Conservation (phyloP, 208 protist genomes). For the Angomonas deanei region DNA sequence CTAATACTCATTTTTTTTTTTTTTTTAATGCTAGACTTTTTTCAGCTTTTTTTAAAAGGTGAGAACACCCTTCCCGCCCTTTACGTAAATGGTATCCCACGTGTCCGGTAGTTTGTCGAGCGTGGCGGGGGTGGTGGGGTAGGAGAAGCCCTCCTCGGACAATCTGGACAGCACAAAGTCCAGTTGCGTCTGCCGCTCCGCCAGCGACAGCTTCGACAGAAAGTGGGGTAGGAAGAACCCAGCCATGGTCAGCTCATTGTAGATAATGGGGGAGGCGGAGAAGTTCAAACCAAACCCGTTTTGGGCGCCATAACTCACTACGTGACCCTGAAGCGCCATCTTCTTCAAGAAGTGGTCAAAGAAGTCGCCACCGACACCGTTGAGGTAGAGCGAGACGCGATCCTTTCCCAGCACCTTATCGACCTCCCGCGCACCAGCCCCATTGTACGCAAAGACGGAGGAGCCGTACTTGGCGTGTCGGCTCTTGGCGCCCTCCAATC, state of each 20-base stretch:
- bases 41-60: conserved; percentile 18
- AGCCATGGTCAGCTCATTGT: conserved; percentile 67
- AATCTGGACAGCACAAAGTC: conserved; percentile 54
- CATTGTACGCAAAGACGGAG: conserved; percentile 65
- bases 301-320: conserved; percentile 77
- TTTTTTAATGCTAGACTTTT: neutral
- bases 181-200: conserved; percentile 54
- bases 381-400: conserved; percentile 49
- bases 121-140: conserved; percentile 43
- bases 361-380: conserved; percentile 62
- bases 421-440: conserved; percentile 43
- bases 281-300: conserved; percentile 63
- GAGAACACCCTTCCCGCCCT: conserved; percentile 67
- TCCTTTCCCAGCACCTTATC: conserved; percentile 22
- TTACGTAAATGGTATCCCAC: conserved; percentile 71
- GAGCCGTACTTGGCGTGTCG: conserved; percentile 49
- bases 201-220: conserved; percentile 30
- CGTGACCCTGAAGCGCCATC: conserved; percentile 36
- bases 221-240: conserved; percentile 61
- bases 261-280: conserved; percentile 59
- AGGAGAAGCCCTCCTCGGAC: conserved; percentile 25
- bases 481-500: conserved; percentile 45
- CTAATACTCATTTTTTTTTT: neutral
- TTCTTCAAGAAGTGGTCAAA: conserved; percentile 68
- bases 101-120: conserved; percentile 56